Conservation (phyloP, 257 asterid genomes). For the Primulina tabacum region DNA sequence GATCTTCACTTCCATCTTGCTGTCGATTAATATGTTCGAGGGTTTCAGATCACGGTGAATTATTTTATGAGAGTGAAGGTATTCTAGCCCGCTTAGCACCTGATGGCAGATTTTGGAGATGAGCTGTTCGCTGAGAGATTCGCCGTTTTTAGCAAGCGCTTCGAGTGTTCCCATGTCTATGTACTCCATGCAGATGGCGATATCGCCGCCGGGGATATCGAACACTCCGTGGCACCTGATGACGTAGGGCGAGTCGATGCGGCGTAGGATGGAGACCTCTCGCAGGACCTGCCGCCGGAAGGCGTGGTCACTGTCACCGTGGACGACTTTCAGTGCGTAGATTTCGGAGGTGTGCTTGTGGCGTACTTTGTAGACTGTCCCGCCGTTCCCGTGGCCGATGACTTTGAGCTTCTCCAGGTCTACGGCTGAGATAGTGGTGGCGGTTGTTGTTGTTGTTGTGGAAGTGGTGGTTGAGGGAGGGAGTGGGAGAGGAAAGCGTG, state of each 20-base stretch:
- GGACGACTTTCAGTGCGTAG: constrained; percentile 78
- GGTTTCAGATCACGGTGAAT: constrained; percentile 86
- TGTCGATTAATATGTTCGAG: constrained; percentile 56
- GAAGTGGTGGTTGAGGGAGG: constrained; percentile 36
- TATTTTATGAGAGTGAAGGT: constrained; percentile 69
- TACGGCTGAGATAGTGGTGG: constrained; percentile 36
- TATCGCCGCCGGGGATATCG: constrained; percentile 73
- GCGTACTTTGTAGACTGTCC: constrained; percentile 83
- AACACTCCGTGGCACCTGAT: constrained; percentile 71
- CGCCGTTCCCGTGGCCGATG: constrained; percentile 86
- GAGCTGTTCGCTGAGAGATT: constrained; percentile 40
- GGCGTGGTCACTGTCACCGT: constrained; percentile 68
- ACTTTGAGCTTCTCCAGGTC: constrained; percentile 80
- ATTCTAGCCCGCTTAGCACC: constrained; percentile 57
- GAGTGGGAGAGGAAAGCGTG: constrained; percentile 63
- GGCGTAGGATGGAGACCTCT: constrained; percentile 74
- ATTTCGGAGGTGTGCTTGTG: constrained; percentile 49
- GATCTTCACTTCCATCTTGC: constrained; percentile 59
- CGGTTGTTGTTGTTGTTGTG: constrained; percentile 11
- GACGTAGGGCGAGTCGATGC: constrained; percentile 74
- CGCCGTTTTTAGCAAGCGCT: constrained; percentile 37
- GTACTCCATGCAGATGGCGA: constrained; percentile 74
- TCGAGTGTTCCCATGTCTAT: constrained; percentile 87
- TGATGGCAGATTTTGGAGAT: constrained; percentile 62
- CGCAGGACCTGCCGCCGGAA: constrained; percentile 83